Conservation (phyloP, 179 eudicot species). For the Silene vulgaris region DNA sequence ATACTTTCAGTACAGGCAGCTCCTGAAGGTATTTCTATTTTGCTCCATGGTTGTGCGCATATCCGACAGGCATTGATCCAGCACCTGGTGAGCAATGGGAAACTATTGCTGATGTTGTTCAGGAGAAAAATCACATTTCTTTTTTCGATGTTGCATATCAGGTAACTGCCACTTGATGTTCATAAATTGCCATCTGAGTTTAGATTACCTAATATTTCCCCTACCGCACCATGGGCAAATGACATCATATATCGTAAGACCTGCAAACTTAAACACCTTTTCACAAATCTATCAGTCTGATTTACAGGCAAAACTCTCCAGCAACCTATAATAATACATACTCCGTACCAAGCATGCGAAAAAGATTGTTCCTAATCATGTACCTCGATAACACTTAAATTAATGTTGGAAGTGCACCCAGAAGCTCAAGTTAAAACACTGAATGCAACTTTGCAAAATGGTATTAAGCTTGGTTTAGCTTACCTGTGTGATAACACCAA, state of each 20-base stretch:
- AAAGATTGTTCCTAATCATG: neutral
- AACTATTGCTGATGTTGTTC: constrained; percentile 67
- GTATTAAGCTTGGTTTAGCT: neutral
- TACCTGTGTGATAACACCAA: neutral
- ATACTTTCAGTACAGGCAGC: constrained; percentile 52
- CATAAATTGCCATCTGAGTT: too few relatives aligned
- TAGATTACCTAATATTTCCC: too few relatives aligned
- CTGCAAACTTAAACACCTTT: neutral
- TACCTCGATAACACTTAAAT: neutral
- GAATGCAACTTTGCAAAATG: neutral
- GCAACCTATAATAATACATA: too few relatives aligned
- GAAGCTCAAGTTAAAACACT: neutral
- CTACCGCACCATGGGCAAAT: too few relatives aligned
- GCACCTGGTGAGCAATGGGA: constrained; percentile 79
- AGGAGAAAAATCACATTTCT: constrained; percentile 68
- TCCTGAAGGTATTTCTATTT: constrained; percentile 67
- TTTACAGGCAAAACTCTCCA: neutral
- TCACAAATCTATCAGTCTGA: neutral
- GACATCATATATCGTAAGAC: neutral
- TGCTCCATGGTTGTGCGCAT: constrained; percentile 89
- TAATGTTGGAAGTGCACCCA: neutral
- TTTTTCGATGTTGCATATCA: constrained; percentile 86
- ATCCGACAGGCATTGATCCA: constrained; percentile 83
- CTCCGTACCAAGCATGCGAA: neutral
- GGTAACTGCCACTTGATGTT: constrained; percentile 31